Evolutionary conservation across 805 yeast species (phyloP).

Genomic region (Sungouiella blattae): DNA sequence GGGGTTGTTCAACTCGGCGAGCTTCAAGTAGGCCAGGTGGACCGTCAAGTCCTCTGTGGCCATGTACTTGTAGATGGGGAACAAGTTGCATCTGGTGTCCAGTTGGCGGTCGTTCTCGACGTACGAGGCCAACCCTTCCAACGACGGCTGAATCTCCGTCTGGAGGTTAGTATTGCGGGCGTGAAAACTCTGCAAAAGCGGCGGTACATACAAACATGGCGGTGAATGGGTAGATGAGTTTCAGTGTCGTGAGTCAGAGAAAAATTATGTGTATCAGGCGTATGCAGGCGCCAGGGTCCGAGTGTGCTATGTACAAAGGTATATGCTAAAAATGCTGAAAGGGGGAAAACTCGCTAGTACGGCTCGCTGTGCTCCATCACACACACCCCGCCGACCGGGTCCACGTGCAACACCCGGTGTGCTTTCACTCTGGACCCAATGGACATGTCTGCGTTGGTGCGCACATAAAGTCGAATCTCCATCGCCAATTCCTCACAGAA

Average conservation of each 20-base stretch:
- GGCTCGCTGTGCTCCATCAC: not conserved
- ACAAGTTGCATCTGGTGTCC: conserved; percentile 53
- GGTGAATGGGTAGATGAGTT: too few relatives aligned
- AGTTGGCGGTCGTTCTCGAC: conserved; percentile 15
- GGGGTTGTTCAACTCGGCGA: conserved; percentile 59
- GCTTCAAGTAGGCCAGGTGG: conserved; percentile 82
- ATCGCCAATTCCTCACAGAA: conserved; percentile 47
- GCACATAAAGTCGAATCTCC: conserved; percentile 40
- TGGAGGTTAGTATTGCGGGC: conserved; percentile 7
- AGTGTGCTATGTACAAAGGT: too few relatives aligned
- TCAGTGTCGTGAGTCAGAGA: conserved; percentile 10
- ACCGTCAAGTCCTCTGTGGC: conserved; percentile 81
- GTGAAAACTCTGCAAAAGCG: not conserved
- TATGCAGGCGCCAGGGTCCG: not conserved
- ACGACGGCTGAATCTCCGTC: conserved; percentile 36
- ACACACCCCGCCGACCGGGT: conserved; percentile 36
- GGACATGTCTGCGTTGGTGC: conserved; percentile 16
- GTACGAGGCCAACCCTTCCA: conserved; percentile 25
- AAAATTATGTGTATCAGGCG: conserved; percentile 1
- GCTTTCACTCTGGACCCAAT: conserved; percentile 48
- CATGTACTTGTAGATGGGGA: conserved; percentile 75
- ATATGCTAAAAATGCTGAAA: too few relatives aligned
- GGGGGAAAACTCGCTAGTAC: too few relatives aligned
- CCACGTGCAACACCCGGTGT: conserved; percentile 40
- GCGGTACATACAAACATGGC: conserved; percentile 23